A percentile compares a stretch with the other conserved stretches of the same genome.
phyloP scores from a whole-genome alignment of 371 early-diverging fungal genomes.

The Circinella minor region DNA sequence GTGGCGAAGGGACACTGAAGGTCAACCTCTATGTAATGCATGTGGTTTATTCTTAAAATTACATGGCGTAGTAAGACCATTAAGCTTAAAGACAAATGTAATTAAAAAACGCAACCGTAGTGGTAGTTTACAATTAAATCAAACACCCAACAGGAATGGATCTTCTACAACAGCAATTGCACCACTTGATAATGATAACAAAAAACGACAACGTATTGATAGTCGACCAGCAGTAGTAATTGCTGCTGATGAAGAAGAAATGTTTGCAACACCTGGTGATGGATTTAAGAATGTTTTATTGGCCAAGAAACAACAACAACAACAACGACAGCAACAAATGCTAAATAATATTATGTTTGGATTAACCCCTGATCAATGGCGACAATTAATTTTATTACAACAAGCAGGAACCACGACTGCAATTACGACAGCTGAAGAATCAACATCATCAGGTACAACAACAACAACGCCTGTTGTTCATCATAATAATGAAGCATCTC shows the following conservation, averaged over 20 bases:
- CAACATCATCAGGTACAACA: background rate
- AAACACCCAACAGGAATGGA: background rate
- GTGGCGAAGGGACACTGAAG: constrained; percentile 89
- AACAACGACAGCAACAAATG: constrained; percentile 3
- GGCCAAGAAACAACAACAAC: constrained; percentile 12
- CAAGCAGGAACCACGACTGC: constrained; percentile 2
- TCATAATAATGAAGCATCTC: background rate
- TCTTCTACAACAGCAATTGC: constrained; percentile 1
- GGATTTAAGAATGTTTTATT: constrained; percentile 13
- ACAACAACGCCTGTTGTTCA: background rate
- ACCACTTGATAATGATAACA: background rate
- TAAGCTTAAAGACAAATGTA: constrained; percentile 79
- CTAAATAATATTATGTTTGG: background rate
- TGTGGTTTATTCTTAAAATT: constrained; percentile 76
- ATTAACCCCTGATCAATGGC: constrained; percentile 15
- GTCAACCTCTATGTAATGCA: constrained; percentile 66
- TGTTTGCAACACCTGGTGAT: constrained; percentile 10
- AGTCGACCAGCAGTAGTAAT: constrained; percentile 15
- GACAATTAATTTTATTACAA: constrained; percentile 8
- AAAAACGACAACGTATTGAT: constrained; percentile 9
- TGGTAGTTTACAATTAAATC: constrained; percentile 14
- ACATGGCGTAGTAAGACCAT: constrained; percentile 82
- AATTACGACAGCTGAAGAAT: constrained; percentile 17
- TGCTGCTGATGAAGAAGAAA: constrained; percentile 14
- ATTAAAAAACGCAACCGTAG: constrained; percentile 81